Base-by-base conservation (phyloP, 768 basidiomycete species). In the Udeniomyces megalosporus region DNA sequence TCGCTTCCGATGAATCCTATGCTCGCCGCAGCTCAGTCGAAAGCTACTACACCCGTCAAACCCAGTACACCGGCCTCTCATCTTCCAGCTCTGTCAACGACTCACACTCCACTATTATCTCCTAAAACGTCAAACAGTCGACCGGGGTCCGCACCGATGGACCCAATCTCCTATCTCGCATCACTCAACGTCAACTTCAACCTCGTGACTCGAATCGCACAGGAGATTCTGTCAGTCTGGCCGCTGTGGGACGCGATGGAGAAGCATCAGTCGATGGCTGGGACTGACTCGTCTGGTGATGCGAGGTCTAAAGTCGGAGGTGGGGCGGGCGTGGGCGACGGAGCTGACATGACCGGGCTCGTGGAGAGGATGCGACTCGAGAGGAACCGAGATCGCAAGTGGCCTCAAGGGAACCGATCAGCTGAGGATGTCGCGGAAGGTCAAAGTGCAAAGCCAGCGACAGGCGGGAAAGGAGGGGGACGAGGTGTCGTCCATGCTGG, bases 171-270 rank as follows among this genome's bases (percentile, higher is more conserved):
- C 4, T 97, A 95, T 73, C 80, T 99, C 62, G 82, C 91, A 0
- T 82, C 81, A 3, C 79, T 99, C 20, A 86, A 91, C 74, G 82
- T 96, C 61, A 89, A 84, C 54, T 78, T 92, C 67, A 78, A 85
- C 0, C 79, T 86, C 61, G 75, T 99, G 45, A 81, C 88, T 29
- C 83, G 85, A 45, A 84, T 95, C 68, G 81, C 85, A 0, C 92
- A 96, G 70, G 88, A 97, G 75, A 88, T 97, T 66, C 79, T 96
- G 58, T 81, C 85, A 4, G 74, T 95, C 35, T 97, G 96, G 73
- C 81, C 85, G 4, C 79, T 91, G 0, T 96, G 92, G 89, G 85
- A 86, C 44, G 77, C 81, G 10, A 89, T 88, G 74, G 82, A 81
- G 60, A 84, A 88, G 64, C 75, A 74, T 4, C 29, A 56, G 2